These are phyloP conservation scores for Scedosporium aurantiacum DNA, from an alignment of 2,329 filamentous ascomycete genomes.

Conservation along the genomic window DNA sequence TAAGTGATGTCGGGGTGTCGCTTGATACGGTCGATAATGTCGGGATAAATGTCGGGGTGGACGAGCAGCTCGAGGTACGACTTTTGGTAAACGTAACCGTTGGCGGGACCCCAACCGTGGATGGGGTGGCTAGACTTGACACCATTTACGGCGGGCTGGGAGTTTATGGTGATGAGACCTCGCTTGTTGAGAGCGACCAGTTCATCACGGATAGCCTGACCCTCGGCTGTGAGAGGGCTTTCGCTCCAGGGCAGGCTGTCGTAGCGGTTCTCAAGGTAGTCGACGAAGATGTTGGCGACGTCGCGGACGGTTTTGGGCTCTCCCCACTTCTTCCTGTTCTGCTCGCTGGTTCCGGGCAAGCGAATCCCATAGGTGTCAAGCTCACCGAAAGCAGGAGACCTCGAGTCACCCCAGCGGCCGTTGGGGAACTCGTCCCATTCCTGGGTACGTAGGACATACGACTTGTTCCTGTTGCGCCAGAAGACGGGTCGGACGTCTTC, in stretches of 20 bases:
- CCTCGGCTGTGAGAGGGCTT: conserved; percentile 71
- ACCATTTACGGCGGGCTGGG: conserved; percentile 87
- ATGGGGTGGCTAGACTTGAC: conserved; percentile 77
- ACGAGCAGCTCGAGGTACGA: conserved; percentile 90
- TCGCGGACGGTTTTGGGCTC: conserved; percentile 70
- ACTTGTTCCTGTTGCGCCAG: conserved; percentile 95
- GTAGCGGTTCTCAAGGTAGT: conserved; percentile 71
- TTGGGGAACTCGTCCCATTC: conserved; percentile 99
- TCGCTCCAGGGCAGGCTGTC: conserved; percentile 91
- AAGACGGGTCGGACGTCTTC: conserved; percentile 98
- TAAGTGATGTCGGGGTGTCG: conserved; percentile 76
- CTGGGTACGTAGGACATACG: conserved; percentile 88
- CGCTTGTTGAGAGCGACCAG: conserved; percentile 75
- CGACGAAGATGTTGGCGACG: conserved; percentile 71
- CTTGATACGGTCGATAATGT: conserved; percentile 69
- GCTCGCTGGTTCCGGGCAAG: conserved; percentile 86
- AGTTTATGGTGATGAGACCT: conserved; percentile 91
- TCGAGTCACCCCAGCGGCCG: conserved; percentile 93
- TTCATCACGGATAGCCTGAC: conserved; percentile 63
- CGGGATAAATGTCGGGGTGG: conserved; percentile 64
- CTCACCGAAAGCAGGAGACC: conserved; percentile 92
- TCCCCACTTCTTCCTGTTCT: conserved; percentile 92
- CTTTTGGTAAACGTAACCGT: conserved; percentile 98
- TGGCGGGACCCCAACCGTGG: conserved; percentile 87
- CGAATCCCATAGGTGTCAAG: conserved; percentile 90